Conservation (phyloP, 306 rosid genomes). For the Betula pendula region DNA sequence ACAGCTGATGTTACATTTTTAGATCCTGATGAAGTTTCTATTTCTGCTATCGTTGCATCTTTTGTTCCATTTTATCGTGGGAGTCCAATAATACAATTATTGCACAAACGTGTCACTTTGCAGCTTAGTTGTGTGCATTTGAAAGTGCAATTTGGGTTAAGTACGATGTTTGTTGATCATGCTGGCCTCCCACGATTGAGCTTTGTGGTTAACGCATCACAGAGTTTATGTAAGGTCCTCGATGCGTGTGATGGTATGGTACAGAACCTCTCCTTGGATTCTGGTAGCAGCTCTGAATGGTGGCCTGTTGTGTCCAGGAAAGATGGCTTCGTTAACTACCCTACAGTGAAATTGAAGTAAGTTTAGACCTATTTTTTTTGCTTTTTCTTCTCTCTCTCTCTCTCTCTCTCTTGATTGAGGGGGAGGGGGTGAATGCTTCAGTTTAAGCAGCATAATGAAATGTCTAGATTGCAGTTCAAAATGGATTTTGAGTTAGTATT, state of each 20-base stretch:
- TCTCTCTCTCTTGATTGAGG: too few relatives aligned
- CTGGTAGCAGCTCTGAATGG: constrained; percentile 76
- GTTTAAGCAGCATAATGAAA: too few relatives aligned
- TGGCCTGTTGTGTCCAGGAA: constrained; percentile 70
- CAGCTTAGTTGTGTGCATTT: constrained; percentile 59
- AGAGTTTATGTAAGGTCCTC: constrained; percentile 69
- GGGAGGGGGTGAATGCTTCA: too few relatives aligned
- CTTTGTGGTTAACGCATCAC: constrained; percentile 66
- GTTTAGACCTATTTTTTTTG: constrained; percentile 39
- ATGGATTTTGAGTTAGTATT: too few relatives aligned
- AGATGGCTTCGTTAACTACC: constrained; percentile 66
- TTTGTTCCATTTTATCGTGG: constrained; percentile 52
- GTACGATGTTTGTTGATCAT: constrained; percentile 58
- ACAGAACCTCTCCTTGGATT: constrained; percentile 46
- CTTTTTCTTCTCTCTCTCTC: too few relatives aligned
- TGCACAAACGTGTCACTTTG: constrained; percentile 59
- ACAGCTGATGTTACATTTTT: constrained; percentile 52
- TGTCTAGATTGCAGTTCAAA: too few relatives aligned
- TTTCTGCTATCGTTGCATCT: constrained; percentile 58
- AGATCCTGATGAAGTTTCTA: constrained; percentile 52
- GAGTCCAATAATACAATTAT: constrained; percentile 63
- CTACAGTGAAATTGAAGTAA: constrained; percentile 87
- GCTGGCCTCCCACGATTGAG: constrained; percentile 75
- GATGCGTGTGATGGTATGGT: constrained; percentile 69
- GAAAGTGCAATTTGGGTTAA: constrained; percentile 88